Conservation (phyloP, 768 basidiomycete genomes). For the Boletus barrowsii region DNA sequence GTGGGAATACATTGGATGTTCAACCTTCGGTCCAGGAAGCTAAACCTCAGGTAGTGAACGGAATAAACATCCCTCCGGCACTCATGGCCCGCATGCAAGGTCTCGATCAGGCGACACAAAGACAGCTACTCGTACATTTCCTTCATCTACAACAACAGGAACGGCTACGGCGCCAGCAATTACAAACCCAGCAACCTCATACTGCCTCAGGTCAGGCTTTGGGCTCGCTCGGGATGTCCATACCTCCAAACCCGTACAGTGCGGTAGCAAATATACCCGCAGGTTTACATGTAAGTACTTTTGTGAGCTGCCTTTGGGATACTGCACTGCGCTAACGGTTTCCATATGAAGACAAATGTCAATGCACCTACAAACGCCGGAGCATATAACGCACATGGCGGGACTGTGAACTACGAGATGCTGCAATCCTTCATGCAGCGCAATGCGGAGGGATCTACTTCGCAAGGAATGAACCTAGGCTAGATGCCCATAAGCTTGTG, state of each 20-base stretch:
- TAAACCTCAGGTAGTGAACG: not conserved
- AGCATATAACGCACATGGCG: slow-evolving; percentile 22
- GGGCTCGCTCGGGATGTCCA: slow-evolving; percentile 14
- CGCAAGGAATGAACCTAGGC: slow-evolving; percentile 19
- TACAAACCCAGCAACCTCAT: slow-evolving; percentile 19
- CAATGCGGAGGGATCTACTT: slow-evolving; percentile 30
- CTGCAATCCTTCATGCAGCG: slow-evolving; percentile 47
- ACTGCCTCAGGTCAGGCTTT: slow-evolving; percentile 10
- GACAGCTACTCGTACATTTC: slow-evolving; percentile 17
- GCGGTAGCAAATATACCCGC: slow-evolving; percentile 10
- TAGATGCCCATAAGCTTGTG: slow-evolving; percentile 1
- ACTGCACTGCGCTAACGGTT: not conserved
- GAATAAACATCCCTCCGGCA: slow-evolving; percentile 6
- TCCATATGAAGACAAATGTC: slow-evolving; percentile 10
- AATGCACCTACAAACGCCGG: slow-evolving; percentile 10
- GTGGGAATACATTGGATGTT: slow-evolving; percentile 14
- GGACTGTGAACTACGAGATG: slow-evolving; percentile 39
- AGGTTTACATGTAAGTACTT: slow-evolving; percentile 17
- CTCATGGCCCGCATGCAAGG: slow-evolving; percentile 19
- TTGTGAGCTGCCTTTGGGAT: not conserved
- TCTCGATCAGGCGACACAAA: slow-evolving; percentile 25
- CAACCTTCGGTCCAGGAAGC: slow-evolving; percentile 3
- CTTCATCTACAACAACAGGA: slow-evolving; percentile 15
- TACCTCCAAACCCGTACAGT: slow-evolving; percentile 5
- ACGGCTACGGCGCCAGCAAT: slow-evolving; percentile 28